Evolutionary conservation across 176 grass and related monocot species (phyloP).

Genomic region (Triticum urartu): DNA sequence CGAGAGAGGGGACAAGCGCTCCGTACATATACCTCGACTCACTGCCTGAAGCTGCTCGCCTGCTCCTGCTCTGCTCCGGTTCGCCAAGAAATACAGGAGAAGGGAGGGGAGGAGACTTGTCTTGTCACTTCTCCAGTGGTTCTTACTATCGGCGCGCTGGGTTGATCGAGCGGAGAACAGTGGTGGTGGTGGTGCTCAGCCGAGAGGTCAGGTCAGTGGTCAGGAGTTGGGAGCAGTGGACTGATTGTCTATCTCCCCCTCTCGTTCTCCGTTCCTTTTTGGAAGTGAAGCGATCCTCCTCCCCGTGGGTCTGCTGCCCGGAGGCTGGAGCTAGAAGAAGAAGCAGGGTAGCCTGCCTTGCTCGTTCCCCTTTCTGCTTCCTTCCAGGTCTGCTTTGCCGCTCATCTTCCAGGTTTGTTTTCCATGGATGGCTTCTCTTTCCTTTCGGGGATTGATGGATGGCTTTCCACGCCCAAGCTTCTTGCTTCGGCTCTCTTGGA

Average conservation of each 20-base stretch:
- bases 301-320: neutral
- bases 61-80: neutral
- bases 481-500: neutral
- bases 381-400: slow-evolving; percentile 13
- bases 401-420: slow-evolving; percentile 16
- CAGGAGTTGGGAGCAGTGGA: neutral
- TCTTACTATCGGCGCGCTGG: neutral
- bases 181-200: neutral
- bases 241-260: neutral
- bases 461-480: neutral
- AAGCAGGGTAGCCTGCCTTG: neutral
- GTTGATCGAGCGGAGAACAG: neutral
- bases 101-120: neutral
- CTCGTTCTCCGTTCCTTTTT: no score
- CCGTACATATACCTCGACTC: neutral
- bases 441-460: neutral
- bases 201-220: slow-evolving; percentile 11
- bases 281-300: no score
- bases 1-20: neutral
- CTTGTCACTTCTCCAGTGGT: neutral
- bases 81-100: no score
- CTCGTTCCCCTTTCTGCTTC: neutral
- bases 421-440: neutral
- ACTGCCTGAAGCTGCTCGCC: neutral
- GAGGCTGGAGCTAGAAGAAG: neutral